phyloP scores from a whole-genome alignment of 2,329 filamentous ascomycete genomes.

The Aspergillus ruber region DNA sequence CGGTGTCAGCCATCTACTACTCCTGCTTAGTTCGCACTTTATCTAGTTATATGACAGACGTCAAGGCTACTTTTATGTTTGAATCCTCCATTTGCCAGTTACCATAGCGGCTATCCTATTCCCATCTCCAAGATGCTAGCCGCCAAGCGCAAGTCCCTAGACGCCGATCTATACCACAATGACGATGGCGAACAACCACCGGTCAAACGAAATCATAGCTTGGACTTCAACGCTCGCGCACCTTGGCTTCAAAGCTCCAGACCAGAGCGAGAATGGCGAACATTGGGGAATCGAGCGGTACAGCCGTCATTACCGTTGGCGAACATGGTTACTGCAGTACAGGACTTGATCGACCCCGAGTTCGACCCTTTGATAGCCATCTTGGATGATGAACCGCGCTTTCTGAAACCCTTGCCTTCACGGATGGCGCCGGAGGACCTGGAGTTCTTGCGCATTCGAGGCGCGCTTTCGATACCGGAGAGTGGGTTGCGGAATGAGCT shows the following conservation, averaged over 20 bases:
- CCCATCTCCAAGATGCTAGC: constrained; percentile 14
- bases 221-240: constrained; percentile 23
- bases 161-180: constrained; percentile 7
- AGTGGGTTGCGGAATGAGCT: constrained; percentile 66
- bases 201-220: constrained; percentile 18
- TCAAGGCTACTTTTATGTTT: constrained; percentile 1
- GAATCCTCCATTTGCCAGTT: neutral
- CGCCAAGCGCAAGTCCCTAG: constrained; percentile 23
- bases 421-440: constrained; percentile 72
- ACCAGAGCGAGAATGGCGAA: constrained; percentile 20
- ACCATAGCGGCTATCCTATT: constrained; percentile 11
- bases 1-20: neutral
- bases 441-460: constrained; percentile 70
- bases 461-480: constrained; percentile 67
- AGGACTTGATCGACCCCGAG: constrained; percentile 33
- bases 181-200: constrained; percentile 9
- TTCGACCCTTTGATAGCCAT: constrained; percentile 33
- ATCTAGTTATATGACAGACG: neutral
- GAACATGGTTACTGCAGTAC: constrained; percentile 34
- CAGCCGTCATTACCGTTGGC: constrained; percentile 25
- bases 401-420: constrained; percentile 68
- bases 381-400: constrained; percentile 45
- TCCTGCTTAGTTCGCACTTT: too few species aligned
- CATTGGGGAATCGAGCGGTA: constrained; percentile 23
- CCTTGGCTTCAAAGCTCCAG: constrained; percentile 27